Base-by-base conservation (phyloP, 306 rosid species). In the Lathyrus sativus region DNA sequence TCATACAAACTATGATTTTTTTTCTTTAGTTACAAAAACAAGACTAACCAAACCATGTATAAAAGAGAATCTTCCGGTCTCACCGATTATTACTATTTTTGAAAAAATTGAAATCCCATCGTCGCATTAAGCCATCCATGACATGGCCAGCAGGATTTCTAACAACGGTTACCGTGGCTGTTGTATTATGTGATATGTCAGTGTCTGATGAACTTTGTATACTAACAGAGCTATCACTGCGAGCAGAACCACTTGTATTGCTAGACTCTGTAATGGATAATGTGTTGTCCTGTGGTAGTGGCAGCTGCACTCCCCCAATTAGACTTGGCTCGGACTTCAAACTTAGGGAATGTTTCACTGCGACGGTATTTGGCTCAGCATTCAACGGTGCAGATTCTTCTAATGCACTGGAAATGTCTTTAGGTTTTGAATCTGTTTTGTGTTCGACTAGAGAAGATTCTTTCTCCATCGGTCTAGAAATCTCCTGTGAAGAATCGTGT, bases 31-130 rank as follows among this genome's bases (percentile, higher is more conserved):
- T 77, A 85, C 85, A 84, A 72, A 78, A 74, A 76, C 84, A 84
- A 82, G 79, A 82, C 74, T 49, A 67, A 72, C 48, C 62, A 82
- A 70, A 70, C 45, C 41, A 62, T 46, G 42, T 55, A 74, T 65
- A 2, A 51, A 46, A 46, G 61, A 41, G 67, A 80, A 78, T 81
- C 72, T 80, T 86, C 70, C 43, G 67, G 12, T 41, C 46, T n/a
- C 78, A 87, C 70, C 90, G 86, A 76, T 74, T 83, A 18, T 87
- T 78, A 80, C 83, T 82, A 80, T 85, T 88, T 62, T 81, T 74
- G 85, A 95, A 91, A 78, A 95, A 87, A 76, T 87, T 88, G 83
- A 90, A 87, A 90, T 90, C 99, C 99, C 96, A 95, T 37, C 97
- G 96, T 11, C 97, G 90, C 76, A 90, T 86, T 85, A 95, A 84